Conservation (phyloP, 2,329 filamentous ascomycete genomes). For the Pseudocercospora crystallina region DNA sequence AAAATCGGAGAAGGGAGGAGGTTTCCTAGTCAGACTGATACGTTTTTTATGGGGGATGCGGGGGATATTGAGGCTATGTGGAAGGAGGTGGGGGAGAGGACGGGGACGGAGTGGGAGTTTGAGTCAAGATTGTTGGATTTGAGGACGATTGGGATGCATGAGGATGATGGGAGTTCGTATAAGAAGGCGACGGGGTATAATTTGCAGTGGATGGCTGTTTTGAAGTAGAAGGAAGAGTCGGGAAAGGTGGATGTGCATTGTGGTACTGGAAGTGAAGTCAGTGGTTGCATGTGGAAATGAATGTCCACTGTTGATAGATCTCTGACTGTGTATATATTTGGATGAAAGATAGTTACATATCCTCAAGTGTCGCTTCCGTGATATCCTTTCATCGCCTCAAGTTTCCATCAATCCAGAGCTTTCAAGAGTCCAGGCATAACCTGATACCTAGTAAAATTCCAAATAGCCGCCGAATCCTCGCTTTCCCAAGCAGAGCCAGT, state of each 20-base stretch:
- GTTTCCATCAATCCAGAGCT: too few species aligned
- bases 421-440: slow-evolving; percentile 9
- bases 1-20: background rate
- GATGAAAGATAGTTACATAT: too few species aligned
- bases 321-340: too few species aligned
- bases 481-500: slow-evolving; percentile 33
- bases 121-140: slow-evolving; percentile 12
- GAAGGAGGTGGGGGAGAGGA: slow-evolving; percentile 12
- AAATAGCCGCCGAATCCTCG: slow-evolving; percentile 35
- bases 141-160: slow-evolving; percentile 14
- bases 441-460: slow-evolving; percentile 31
- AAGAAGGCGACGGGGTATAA: slow-evolving; percentile 14
- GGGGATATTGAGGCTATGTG: slow-evolving; percentile 12
- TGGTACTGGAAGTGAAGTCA: too few species aligned
- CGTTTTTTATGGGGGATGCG: slow-evolving; percentile 7
- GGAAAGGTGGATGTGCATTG: too few species aligned
- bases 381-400: too few species aligned
- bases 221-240: background rate
- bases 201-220: slow-evolving; percentile 7
- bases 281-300: too few species aligned
- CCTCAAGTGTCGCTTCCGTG: too few species aligned
- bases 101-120: slow-evolving; percentile 14
- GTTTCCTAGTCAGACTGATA: slow-evolving; percentile 2
- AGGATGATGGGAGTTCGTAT: slow-evolving; percentile 11
- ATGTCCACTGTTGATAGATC: too few species aligned